phyloP scores from a whole-genome alignment of 345 rosid genomes.

The Lagerstroemia speciosa region DNA sequence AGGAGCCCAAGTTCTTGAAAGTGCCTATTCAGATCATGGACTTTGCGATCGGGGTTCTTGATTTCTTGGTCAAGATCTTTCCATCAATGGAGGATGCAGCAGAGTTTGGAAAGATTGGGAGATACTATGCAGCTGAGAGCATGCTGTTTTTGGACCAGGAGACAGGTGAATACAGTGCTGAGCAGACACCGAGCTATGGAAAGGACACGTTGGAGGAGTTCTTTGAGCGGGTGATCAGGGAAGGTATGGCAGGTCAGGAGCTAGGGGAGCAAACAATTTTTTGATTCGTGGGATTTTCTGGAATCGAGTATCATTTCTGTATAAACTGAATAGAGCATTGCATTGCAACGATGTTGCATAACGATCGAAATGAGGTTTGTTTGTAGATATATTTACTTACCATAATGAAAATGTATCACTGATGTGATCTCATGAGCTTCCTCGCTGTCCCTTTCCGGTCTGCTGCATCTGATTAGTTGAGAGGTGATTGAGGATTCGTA shows the following conservation, averaged over 20 bases:
- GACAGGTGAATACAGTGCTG: conserved; percentile 75
- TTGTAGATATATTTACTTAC: background rate
- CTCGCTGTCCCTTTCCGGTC: background rate
- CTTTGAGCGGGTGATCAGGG: conserved; percentile 62
- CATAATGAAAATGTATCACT: background rate
- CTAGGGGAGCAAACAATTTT: conserved; percentile 81
- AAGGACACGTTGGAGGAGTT: conserved; percentile 79
- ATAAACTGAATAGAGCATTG: background rate
- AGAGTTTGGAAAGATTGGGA: conserved; percentile 90
- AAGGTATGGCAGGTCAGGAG: conserved; percentile 94
- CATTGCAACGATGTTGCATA: background rate
- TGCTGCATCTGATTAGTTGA: background rate
- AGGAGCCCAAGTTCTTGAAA: conserved; percentile 76
- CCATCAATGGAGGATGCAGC: conserved; percentile 84
- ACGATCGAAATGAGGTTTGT: background rate
- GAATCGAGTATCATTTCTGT: background rate
- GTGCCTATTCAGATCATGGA: conserved; percentile 95
- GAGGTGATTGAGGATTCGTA: background rate
- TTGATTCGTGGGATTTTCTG: conserved; percentile 14
- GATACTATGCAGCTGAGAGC: conserved; percentile 95
- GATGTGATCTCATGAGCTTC: background rate
- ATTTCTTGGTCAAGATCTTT: conserved; percentile 57
- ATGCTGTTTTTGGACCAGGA: conserved; percentile 79
- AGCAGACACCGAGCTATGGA: conserved; percentile 87
- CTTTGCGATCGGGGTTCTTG: conserved; percentile 62